Percentiles rank a stretch among this genome's conserved stretches.
Conservation (phyloP, 2,329 filamentous ascomycete genomes). For the Byssochlamys sp. region DNA sequence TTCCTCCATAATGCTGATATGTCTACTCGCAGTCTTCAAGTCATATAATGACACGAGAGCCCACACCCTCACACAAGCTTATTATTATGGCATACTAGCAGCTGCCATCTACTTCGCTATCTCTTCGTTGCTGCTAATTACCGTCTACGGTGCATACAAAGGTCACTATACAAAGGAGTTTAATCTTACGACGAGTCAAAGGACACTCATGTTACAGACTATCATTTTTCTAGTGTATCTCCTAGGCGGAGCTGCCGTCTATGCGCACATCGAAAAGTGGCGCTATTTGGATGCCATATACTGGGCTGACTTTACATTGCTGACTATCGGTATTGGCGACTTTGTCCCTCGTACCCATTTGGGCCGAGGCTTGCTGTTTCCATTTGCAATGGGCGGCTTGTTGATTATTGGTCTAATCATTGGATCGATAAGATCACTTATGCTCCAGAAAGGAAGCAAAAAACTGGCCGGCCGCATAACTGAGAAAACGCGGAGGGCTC, state of each 20-base stretch:
- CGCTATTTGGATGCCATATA: conserved; percentile 26
- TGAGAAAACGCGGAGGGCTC: conserved; percentile 22
- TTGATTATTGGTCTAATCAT: conserved; percentile 26
- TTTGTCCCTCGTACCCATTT: conserved; percentile 22
- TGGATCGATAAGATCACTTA: conserved; percentile 26
- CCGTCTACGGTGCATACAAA: conserved; percentile 45
- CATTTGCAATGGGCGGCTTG: conserved; percentile 27
- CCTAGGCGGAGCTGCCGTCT: conserved; percentile 30
- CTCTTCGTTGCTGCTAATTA: conserved; percentile 45
- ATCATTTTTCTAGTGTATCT: conserved; percentile 34
- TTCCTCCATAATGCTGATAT: conserved; percentile 45
- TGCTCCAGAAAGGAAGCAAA: conserved; percentile 29
- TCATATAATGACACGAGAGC: conserved; percentile 12
- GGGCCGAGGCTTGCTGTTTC: conserved; percentile 25
- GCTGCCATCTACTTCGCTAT: conserved; percentile 49
- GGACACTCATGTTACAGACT: conserved; percentile 42
- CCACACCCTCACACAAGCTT: conserved; percentile 46
- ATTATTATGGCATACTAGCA: conserved; percentile 52
- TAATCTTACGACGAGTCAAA: conserved; percentile 46
- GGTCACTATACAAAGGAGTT: conserved; percentile 50
- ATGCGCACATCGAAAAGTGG: conserved; percentile 28
- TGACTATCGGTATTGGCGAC: conserved; percentile 29
- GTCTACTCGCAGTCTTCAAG: conserved; percentile 22
- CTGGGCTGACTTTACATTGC: conserved; percentile 25
- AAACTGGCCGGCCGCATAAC: conserved; percentile 26